These are phyloP conservation scores for Apodospora peruviana DNA, from an alignment of 495 filamentous ascomycete species.

Conservation along the genomic window DNA sequence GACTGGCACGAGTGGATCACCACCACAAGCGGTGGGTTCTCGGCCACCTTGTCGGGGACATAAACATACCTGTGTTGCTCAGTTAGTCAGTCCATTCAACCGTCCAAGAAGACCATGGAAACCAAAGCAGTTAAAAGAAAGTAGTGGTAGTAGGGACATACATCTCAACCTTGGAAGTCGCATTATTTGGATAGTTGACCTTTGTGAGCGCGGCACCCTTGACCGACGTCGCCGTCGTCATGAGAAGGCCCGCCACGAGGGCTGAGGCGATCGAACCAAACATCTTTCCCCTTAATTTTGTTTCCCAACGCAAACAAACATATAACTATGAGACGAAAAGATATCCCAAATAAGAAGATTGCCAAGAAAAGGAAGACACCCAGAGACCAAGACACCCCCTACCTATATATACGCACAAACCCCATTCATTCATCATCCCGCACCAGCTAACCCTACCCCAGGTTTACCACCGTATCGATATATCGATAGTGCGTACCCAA, in stretches of 20 bases:
- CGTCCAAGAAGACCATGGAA: background rate
- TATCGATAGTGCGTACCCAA: no score
- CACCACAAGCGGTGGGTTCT: conserved; percentile 48
- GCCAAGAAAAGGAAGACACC: background rate
- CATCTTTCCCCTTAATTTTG: conserved; percentile 3
- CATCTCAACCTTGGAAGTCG: conserved; percentile 34
- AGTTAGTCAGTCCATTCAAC: background rate
- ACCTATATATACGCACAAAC: no score
- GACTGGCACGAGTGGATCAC: conserved; percentile 55
- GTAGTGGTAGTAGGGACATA: conserved; percentile 8
- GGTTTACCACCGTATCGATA: no score
- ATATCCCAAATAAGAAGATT: background rate
- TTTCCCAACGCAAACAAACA: background rate
- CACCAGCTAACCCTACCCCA: no score
- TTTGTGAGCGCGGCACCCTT: conserved; percentile 25
- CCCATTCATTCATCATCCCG: no score
- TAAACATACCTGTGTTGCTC: conserved; percentile 38
- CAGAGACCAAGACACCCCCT: no score
- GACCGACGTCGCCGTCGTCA: background rate
- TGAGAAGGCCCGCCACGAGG: background rate
- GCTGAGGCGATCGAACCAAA: background rate
- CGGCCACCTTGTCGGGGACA: conserved; percentile 46
- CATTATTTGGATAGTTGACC: conserved; percentile 36
- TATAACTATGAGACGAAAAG: background rate
- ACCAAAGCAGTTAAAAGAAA: background rate